phyloP scores from a whole-genome alignment of 2,329 filamentous ascomycete genomes.

The Neodidymelliopsis sp. region DNA sequence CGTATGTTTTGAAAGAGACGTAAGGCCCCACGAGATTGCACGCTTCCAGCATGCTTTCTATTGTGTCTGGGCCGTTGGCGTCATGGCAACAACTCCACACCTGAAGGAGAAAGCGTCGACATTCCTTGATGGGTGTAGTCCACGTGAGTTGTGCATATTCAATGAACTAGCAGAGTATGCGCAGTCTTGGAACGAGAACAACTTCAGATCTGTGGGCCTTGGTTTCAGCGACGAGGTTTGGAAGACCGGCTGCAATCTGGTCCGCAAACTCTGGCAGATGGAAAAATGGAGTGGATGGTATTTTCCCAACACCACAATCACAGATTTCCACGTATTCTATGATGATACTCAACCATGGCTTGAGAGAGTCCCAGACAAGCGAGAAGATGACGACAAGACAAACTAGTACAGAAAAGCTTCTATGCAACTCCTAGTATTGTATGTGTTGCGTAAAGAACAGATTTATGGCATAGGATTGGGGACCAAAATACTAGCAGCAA shows the following conservation, averaged over 20 bases:
- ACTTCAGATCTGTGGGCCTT: constrained; percentile 10
- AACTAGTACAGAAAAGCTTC: no score
- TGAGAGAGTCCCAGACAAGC: no score
- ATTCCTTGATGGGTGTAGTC: constrained; percentile 14
- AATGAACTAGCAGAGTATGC: constrained; percentile 4
- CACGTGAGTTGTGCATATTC: constrained; percentile 11
- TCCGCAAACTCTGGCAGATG: constrained; percentile 10
- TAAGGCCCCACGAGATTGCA: constrained; percentile 19
- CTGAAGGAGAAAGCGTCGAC: constrained; percentile 10
- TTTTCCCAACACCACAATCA: no score
- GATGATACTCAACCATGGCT: constrained; percentile 4
- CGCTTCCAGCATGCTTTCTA: constrained; percentile 23
- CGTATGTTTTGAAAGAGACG: constrained; percentile 13
- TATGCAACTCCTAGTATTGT: no score
- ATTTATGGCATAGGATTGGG: no score
- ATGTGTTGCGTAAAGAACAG: no score
- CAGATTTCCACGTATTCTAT: background rate
- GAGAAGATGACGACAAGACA: no score
- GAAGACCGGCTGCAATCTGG: constrained; percentile 15
- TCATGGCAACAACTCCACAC: constrained; percentile 6
- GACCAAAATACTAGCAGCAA: no score
- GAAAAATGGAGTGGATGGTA: no score
- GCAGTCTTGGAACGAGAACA: constrained; percentile 1
- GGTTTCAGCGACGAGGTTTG: constrained; percentile 11
- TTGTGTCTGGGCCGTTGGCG: constrained; percentile 11